A percentile compares a stretch with the other conserved stretches of the same genome.
These are phyloP conservation scores for Lathyrus aphaca DNA, from an alignment of 306 rosid genomes.

Conservation along the genomic window DNA sequence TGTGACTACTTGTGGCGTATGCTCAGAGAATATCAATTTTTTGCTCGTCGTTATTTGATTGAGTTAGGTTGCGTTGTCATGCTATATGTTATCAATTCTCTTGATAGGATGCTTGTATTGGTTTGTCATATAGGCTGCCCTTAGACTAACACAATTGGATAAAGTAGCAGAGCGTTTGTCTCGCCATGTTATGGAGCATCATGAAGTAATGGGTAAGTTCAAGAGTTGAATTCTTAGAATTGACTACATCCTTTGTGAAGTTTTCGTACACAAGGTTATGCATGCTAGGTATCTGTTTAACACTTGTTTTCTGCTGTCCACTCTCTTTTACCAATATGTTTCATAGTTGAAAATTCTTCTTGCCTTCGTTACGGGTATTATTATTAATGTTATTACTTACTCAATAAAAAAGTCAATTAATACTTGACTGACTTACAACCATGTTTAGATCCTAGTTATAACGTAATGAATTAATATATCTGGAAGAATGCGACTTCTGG, in stretches of 20 bases:
- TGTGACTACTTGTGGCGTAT: not conserved
- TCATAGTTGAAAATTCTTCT: conserved; percentile 20
- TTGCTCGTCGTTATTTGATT: conserved; percentile 27
- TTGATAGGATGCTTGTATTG: conserved; percentile 35
- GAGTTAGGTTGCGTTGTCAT: conserved; percentile 22
- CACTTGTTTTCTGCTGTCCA: conserved; percentile 29
- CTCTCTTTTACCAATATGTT: conserved; percentile 25
- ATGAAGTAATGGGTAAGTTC: conserved; percentile 98
- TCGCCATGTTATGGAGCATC: conserved; percentile 92
- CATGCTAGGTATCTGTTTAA: conserved; percentile 30
- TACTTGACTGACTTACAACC: conserved; percentile 28
- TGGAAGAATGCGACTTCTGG: conserved; percentile 33
- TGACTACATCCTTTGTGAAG: conserved; percentile 26
- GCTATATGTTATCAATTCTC: conserved; percentile 30
- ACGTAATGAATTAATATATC: conserved; percentile 21
- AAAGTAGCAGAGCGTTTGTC: conserved; percentile 86
- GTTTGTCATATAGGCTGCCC: conserved; percentile 68
- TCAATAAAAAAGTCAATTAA: conserved; percentile 15
- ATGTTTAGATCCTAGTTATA: conserved; percentile 33
- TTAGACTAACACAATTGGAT: conserved; percentile 89
- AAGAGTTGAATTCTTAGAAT: conserved; percentile 36
- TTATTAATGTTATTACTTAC: not conserved
- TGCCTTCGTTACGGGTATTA: not conserved
- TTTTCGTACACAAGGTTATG: conserved; percentile 24
- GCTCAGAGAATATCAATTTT: conserved; percentile 19